These are phyloP conservation scores for Penicillium cosmopolitanum DNA, from an alignment of 495 filamentous ascomycete genomes.

Conservation along the genomic window DNA sequence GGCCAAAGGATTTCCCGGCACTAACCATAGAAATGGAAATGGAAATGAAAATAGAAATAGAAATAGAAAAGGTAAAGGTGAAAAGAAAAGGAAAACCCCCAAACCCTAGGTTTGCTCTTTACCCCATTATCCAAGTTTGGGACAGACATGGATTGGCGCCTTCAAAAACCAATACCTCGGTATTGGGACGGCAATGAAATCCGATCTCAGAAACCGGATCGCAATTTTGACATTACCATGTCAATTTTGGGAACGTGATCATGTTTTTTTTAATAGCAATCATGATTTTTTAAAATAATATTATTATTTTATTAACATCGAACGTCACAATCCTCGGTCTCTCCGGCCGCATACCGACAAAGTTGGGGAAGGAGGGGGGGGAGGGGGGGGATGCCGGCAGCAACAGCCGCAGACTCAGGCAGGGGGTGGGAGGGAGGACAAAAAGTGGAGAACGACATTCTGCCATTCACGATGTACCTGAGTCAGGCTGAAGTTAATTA, in stretches of 20 bases:
- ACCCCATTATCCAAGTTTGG: constrained; percentile 8
- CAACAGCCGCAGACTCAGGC: constrained; percentile 19
- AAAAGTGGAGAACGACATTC: constrained; percentile 22
- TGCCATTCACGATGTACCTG: constrained; percentile 29
- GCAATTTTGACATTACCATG: neutral
- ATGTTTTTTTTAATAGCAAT: neutral
- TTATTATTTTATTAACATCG: neutral
- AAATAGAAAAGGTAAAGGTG: too few species aligned
- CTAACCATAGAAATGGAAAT: constrained; percentile 4
- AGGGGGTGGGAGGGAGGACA: constrained; percentile 3
- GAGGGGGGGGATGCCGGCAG: constrained; percentile 12
- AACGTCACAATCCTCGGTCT: constrained; percentile 6
- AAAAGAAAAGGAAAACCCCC: neutral
- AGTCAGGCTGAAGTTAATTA: constrained; percentile 32
- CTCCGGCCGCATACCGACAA: constrained; percentile 4
- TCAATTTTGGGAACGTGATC: neutral
- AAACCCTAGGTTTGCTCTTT: neutral
- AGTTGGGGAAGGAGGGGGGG: neutral
- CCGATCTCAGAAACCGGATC: constrained; percentile 5
- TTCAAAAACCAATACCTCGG: neutral
- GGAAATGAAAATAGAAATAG: neutral
- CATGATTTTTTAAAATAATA: neutral
- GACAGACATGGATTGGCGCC: constrained; percentile 6
- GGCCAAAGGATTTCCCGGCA: constrained; percentile 2
- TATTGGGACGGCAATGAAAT: constrained; percentile 7